Evolutionary conservation across 2,329 filamentous ascomycete genomes (phyloP), one percentile per base, ranked within the genome.

Genomic region (Samsoniella hepiali): DNA sequence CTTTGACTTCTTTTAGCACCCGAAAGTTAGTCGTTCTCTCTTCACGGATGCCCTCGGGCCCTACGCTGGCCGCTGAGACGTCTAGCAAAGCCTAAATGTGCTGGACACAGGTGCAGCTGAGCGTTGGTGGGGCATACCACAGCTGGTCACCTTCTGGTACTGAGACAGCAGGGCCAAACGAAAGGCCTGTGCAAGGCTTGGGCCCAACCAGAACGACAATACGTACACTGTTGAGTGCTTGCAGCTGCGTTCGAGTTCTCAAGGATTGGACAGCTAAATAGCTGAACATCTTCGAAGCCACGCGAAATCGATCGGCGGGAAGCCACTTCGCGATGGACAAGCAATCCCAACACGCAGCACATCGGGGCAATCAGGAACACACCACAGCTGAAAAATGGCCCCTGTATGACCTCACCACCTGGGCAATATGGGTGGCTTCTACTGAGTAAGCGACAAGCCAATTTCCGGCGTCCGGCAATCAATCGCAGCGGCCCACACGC

Each of bases 391-490:
- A 61, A 61, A 61, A 60, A 29, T 17, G 49, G 51, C 22, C 47
- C 42, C 42, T 56, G 59, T 22, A 62, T 62, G 59, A 62, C 59
- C 59, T 62, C 59, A 62, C 59, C 51, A 56, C 44, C 49, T 7
- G 17, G 56, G 11, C 47, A 31, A 7, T 29, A 44, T 38, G 31
- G 56, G 22, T 22, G 22, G 22, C 22, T 34, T 42, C 57, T n/a
- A n/a, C n/a, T n/a, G n/a, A n/a, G n/a, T n/a, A 22, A 45, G 27
- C 38, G 22, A 51, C 22, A 42, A 62, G 31, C 53, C 60, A 63
- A 63, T 63, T 63, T 63, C 60, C 60, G 53, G 60, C 13, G 53
- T 11, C 60, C 34, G 60, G 53, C 60, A 63, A 57, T 63, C 44
- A 17, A 51, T 57, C 60, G 53, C 8, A 34, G 60, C 29, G 53